These are phyloP conservation scores for Cystoderma amianthinum DNA, from an alignment of 768 basidiomycete species.

Conservation along the genomic window DNA sequence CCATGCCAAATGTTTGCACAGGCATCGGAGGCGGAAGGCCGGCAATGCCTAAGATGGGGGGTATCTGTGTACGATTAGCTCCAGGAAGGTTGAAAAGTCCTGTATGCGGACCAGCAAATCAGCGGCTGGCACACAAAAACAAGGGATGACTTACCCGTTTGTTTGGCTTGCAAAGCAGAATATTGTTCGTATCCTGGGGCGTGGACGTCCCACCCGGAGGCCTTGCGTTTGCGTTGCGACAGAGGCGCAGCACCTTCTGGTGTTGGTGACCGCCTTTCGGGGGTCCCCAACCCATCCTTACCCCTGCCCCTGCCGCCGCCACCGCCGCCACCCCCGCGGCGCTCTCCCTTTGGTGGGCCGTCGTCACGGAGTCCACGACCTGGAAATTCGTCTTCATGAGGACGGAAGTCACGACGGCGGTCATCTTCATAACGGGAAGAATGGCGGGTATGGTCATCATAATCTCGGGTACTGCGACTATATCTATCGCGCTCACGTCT, in stretches of 20 bases:
- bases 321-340: slow-evolving; percentile 16
- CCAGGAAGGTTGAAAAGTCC: slow-evolving; percentile 97
- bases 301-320: slow-evolving; percentile 32
- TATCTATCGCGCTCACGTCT: slow-evolving; percentile 47
- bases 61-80: slow-evolving; percentile 84
- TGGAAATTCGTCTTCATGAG: slow-evolving; percentile 35
- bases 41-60: slow-evolving; percentile 74
- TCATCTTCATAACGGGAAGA: slow-evolving; percentile 39
- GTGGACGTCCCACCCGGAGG: slow-evolving; percentile 95
- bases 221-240: slow-evolving; percentile 81
- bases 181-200: slow-evolving; percentile 95
- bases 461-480: slow-evolving; percentile 34
- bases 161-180: slow-evolving; percentile 95
- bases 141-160: slow-evolving; percentile 61
- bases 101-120: slow-evolving; percentile 19
- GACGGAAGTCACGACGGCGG: slow-evolving; percentile 37
- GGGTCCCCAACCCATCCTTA: slow-evolving; percentile 56
- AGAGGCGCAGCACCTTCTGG: slow-evolving; percentile 79
- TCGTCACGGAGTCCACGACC: slow-evolving; percentile 32
- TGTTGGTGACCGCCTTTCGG: slow-evolving; percentile 82
- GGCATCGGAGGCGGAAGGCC: slow-evolving; percentile 80
- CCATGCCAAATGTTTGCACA: slow-evolving; percentile 82
- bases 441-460: slow-evolving; percentile 37
- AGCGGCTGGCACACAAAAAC: slow-evolving; percentile 5
- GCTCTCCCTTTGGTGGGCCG: slow-evolving; percentile 10